Base-by-base conservation (phyloP, 2,329 filamentous ascomycete genomes). In the Penicillium crustosum region DNA sequence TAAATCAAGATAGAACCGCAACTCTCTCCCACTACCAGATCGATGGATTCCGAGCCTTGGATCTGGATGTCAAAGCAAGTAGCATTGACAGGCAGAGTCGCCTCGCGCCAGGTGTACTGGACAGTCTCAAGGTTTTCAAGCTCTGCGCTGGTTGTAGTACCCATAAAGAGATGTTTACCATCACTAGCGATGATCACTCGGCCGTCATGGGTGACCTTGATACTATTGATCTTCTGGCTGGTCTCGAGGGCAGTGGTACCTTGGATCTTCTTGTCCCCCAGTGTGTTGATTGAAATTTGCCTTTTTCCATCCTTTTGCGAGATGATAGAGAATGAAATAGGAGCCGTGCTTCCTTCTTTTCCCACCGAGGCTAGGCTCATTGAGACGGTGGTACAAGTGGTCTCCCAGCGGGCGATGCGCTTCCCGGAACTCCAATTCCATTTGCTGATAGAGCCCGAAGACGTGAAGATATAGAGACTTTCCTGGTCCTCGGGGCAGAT, bases 1-100 rank as follows among this genome's bases (percentile, higher is more conserved):
- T 96, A 96, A n/a, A 93, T 77, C 68, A 90, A 85, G 43, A 97
- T 89, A 25, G 85, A 83, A 63, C 94, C 94, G 50, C 86, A 84
- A 6, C 85, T 83, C 61, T 90, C 87, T 52, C 94, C 94, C 53
- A 96, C 77, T 4, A 87, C 88, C 27, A 99, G 74, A 68, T 96
- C 89, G n/a, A 94, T 73, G 10, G 83, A 75, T 4, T 78, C 68
- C 21, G 65, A 60, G 62, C 59, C 70, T 62, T 84, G 82, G 51
- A 89, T 70, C 62, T 84, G 82, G 51, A 89, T 71, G 68, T 94
- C 88, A 44, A 91, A 75, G 59, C 85, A 86, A 29, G 84, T 86
- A 51, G 93, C 83, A 42, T 84, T 81, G 63, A 90, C 86, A 3
- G 85, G 82, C 39, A 80, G 73, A 2, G 73, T 70, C 49, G 85